phyloP scores from a whole-genome alignment of 140 eudicot species.

The Stevia rebaudiana region DNA sequence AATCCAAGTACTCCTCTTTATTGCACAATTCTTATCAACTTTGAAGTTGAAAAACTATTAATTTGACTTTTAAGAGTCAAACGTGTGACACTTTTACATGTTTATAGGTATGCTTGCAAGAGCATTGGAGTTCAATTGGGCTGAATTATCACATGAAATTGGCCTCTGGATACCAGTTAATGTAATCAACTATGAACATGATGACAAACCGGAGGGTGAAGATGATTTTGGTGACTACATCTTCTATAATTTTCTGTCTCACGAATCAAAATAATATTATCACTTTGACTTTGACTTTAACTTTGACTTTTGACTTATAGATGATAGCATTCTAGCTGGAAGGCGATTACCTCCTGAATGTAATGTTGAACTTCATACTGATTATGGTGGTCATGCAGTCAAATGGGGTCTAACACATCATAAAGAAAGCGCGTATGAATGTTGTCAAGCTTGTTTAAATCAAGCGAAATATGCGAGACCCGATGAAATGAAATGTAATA shows the following conservation, averaged over 20 bases:
- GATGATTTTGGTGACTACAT: constrained; percentile 57
- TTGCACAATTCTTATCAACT: not conserved
- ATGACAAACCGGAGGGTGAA: constrained; percentile 82
- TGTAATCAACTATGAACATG: constrained; percentile 54
- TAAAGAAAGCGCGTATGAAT: constrained; percentile 87
- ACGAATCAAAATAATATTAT: not conserved
- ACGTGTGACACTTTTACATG: constrained; percentile 5
- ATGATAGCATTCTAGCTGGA: constrained; percentile 54
- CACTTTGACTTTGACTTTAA: not conserved
- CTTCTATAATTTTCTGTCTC: not conserved
- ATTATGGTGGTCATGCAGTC: constrained; percentile 86
- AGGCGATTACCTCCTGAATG: constrained; percentile 77
- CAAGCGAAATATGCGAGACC: constrained; percentile 70
- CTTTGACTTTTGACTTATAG: constrained; percentile 23
- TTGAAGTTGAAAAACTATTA: not conserved
- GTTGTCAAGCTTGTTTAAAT: constrained; percentile 89
- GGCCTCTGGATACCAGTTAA: constrained; percentile 84
- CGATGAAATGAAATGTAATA: constrained; percentile 69
- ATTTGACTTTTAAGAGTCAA: not conserved
- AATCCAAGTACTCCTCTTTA: not conserved
- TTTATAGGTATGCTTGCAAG: constrained; percentile 51
- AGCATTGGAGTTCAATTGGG: constrained; percentile 67
- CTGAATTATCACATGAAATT: constrained; percentile 45
- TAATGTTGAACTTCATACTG: constrained; percentile 74
- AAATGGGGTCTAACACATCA: constrained; percentile 92